Base-by-base conservation (phyloP, 768 basidiomycete species). In the Podaxis sp. region DNA sequence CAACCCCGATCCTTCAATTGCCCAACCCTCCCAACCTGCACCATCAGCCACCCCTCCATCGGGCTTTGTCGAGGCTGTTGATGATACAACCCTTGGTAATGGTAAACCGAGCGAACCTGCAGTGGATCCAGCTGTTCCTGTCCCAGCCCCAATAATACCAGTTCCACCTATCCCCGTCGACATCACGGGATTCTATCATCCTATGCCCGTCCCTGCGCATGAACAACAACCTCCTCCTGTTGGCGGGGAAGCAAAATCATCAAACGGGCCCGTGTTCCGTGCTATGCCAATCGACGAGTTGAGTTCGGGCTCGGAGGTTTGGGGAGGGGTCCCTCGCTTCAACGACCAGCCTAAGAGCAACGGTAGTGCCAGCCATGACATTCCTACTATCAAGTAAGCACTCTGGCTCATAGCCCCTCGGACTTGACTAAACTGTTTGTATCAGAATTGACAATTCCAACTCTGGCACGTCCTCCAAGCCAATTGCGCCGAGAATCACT, bases 401-500 rank as follows among this genome's bases (percentile, higher is more conserved):
- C n/a, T 46, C 44, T 7, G 15, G 7, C 44, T 19, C n/a, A 19
- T 46, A 19, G 15, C n/a, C 19, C 9, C n/a, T 46, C 19, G 4
- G n/a, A 51, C 8, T 9, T 39, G 13, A 15, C 22, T 59, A 9
- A 22, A 39, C 17, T 26, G 8, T 7, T 24, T 52, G 8, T 24
- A 3, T 12, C 38, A 59, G 59, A 49, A 17, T 30, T 24, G 48
- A 40, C 9, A 17, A 19, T 24, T 59, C 49, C 9, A 24, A 38
- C 6, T 52, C 51, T 22, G 61, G 63, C 24, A 56, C 64, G 30
- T 63, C 63, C 55, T 36, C 55, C 13, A 49, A 48, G 4, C 63
- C 59, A n/a, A 13, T 70, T n/a, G 64, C 58, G 12, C 74, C 73
- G 4, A 67, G 60, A 46, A 72, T 76, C 28, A 65, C 70, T 13